Percentiles rank a stretch among this genome's conserved stretches.
Evolutionary conservation across 768 basidiomycete species (phyloP).

Genomic region (Macrolepiota fuliginosa): DNA sequence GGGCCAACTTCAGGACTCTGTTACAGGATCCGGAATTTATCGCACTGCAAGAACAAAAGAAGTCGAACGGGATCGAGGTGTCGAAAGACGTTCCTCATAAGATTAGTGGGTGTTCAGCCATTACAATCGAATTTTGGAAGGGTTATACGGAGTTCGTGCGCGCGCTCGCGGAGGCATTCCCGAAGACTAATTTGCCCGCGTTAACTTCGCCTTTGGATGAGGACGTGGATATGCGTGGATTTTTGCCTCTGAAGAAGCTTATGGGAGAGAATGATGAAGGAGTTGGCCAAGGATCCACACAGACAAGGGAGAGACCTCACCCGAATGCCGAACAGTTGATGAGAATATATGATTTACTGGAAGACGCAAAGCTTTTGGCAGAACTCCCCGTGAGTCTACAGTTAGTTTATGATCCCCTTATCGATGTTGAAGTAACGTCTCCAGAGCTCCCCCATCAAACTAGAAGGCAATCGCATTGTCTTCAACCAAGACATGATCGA

Average conservation of each 20-base stretch:
- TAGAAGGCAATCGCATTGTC: conserved; percentile 32
- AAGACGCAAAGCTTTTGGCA: conserved; percentile 63
- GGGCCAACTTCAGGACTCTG: conserved; percentile 70
- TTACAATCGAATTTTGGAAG: conserved; percentile 64
- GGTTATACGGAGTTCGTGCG: conserved; percentile 66
- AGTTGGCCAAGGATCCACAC: conserved; percentile 19
- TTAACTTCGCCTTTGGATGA: conserved; percentile 75
- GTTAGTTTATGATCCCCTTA: not conserved
- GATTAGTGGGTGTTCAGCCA: conserved; percentile 34
- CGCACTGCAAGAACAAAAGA: conserved; percentile 30
- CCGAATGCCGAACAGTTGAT: conserved; percentile 96
- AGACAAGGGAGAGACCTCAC: conserved; percentile 47
- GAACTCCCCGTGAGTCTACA: conserved; percentile 50
- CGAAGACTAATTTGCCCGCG: conserved; percentile 53
- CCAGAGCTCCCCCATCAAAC: conserved; percentile 40
- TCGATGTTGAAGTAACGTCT: not conserved
- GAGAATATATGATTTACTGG: conserved; percentile 83
- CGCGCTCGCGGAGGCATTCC: conserved; percentile 65
- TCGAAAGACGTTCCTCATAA: conserved; percentile 28
- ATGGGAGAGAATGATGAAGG: conserved; percentile 37
- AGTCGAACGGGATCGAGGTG: conserved; percentile 25
- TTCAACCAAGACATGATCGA: conserved; percentile 32
- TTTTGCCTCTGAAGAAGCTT: conserved; percentile 72
- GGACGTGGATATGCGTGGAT: conserved; percentile 86
- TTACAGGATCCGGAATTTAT: conserved; percentile 40